phyloP scores from a whole-genome alignment of 768 basidiomycete genomes.

The Xerocomellus dryophilus region DNA sequence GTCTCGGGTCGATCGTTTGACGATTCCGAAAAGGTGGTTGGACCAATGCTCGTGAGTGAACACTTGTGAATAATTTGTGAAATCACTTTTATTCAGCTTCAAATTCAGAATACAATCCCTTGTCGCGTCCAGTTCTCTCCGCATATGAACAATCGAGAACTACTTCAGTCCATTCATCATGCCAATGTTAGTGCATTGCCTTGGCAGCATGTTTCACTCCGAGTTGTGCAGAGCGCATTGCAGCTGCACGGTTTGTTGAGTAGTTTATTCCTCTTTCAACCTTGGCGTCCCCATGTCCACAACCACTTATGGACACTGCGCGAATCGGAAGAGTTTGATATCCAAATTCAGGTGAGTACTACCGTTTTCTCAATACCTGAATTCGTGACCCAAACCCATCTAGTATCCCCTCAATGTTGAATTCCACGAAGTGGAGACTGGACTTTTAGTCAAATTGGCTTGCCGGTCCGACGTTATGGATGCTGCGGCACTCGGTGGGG shows the following conservation, averaged over 20 bases:
- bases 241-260: constrained; percentile 36
- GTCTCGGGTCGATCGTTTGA: constrained; percentile 43
- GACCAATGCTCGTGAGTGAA: constrained; percentile 44
- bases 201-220: constrained; percentile 47
- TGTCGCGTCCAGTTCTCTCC: constrained; percentile 37
- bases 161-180: constrained; percentile 38
- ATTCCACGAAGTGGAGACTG: constrained; percentile 31
- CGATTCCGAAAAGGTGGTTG: constrained; percentile 43
- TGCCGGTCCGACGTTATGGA: constrained; percentile 34
- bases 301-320: constrained; percentile 24
- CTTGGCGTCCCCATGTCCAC: constrained; percentile 6
- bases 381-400: not conserved
- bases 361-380: not conserved
- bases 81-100: not conserved
- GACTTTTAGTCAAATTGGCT: constrained; percentile 37
- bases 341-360: constrained; percentile 30
- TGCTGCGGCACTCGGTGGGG: constrained; percentile 15
- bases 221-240: constrained; percentile 38
- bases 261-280: constrained; percentile 46
- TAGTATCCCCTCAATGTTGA: constrained; percentile 48
- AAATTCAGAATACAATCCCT: constrained; percentile 44
- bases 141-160: constrained; percentile 28
- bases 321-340: constrained; percentile 12
- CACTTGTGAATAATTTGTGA: not conserved
- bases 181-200: constrained; percentile 38